Percentiles rank a stretch among this genome's conserved stretches.
Evolutionary conservation across 176 grass and related monocot species (phyloP).

Genomic region (Echinochloa phyllopogon): DNA sequence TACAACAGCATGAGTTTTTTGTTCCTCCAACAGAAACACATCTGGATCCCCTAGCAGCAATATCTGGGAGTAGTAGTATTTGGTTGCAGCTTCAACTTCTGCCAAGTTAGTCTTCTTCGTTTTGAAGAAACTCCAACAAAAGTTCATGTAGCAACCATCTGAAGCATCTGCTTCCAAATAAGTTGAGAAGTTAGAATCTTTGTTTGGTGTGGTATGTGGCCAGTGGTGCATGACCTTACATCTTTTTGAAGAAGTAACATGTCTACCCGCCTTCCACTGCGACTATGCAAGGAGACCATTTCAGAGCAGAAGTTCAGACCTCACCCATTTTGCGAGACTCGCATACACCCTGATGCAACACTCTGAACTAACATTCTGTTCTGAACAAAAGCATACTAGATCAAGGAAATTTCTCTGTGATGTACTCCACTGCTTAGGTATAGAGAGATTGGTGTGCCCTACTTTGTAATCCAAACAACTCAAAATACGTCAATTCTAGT

Average conservation of each 20-base stretch:
- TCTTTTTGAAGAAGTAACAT: neutral
- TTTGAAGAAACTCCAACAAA: constrained; percentile 27
- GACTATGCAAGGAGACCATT: constrained; percentile 19
- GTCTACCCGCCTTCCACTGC: neutral
- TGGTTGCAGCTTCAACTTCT: constrained; percentile 36
- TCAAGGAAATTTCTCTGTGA: neutral
- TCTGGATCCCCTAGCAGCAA: constrained; percentile 11
- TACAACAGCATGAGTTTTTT: neutral
- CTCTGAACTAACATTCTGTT: constrained; percentile 29
- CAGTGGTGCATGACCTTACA: constrained; percentile 29
- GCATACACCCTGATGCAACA: neutral
- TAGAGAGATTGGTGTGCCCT: neutral
- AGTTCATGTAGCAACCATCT: constrained; percentile 38
- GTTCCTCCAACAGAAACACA: neutral
- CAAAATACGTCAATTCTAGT: neutral
- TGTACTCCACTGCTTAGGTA: neutral
- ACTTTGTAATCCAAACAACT: neutral
- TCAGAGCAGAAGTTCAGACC: neutral
- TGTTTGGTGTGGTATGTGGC: constrained; percentile 40
- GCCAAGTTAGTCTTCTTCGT: constrained; percentile 2
- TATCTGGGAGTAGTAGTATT: constrained; percentile 25
- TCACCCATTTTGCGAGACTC: constrained; percentile 3
- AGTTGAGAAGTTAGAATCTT: constrained; percentile 29
- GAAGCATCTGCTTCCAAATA: constrained; percentile 43
- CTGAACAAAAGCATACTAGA: neutral